Evolutionary conservation across 225 moss, liverwort and hornwort genomes (phyloP).

Genomic region (Physcomitrellopsis africana): DNA sequence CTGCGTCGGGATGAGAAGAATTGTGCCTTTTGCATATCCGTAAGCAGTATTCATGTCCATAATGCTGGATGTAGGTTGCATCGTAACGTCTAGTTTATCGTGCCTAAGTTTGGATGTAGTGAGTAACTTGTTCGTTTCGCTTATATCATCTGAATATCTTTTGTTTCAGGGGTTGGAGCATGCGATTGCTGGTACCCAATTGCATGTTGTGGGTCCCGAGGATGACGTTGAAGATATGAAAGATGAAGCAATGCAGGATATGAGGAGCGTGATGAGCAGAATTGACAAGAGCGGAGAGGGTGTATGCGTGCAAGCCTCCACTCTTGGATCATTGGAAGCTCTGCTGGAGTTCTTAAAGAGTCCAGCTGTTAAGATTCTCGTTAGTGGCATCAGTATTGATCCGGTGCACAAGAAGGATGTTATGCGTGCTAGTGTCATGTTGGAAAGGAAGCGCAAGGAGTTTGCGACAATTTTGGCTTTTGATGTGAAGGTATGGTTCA

Average conservation of each 20-base stretch:
- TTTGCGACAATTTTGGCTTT: constrained; percentile 95
- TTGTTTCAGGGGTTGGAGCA: constrained; percentile 83
- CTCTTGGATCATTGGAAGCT: constrained; percentile 96
- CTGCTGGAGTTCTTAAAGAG: constrained; percentile 94
- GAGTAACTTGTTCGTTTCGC: neutral
- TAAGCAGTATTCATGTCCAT: constrained; percentile 1
- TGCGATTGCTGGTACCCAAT: constrained; percentile 93
- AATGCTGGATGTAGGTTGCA: neutral
- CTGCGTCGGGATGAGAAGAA: constrained; percentile 7
- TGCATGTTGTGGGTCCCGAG: constrained; percentile 93
- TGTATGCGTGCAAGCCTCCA: constrained; percentile 98
- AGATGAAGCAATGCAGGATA: constrained; percentile 98
- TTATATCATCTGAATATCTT: no score
- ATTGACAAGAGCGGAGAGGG: constrained; percentile 99
- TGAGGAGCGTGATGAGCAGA: constrained; percentile 94
- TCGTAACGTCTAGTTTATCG: neutral
- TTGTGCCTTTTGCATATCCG: constrained; percentile 1
- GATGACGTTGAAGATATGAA: constrained; percentile 96
- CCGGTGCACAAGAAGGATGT: constrained; percentile 98
- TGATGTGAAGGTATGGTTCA: constrained; percentile 80
- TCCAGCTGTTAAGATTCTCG: constrained; percentile 95
- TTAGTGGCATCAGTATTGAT: constrained; percentile 92
- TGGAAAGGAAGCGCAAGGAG: constrained; percentile 95
- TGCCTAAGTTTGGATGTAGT: neutral
- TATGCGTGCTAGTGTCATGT: constrained; percentile 96